Evolutionary conservation across 2,329 filamentous ascomycete species (phyloP), one percentile per base, ranked within the genome.

Genomic region (Ascochyta koolunga): DNA sequence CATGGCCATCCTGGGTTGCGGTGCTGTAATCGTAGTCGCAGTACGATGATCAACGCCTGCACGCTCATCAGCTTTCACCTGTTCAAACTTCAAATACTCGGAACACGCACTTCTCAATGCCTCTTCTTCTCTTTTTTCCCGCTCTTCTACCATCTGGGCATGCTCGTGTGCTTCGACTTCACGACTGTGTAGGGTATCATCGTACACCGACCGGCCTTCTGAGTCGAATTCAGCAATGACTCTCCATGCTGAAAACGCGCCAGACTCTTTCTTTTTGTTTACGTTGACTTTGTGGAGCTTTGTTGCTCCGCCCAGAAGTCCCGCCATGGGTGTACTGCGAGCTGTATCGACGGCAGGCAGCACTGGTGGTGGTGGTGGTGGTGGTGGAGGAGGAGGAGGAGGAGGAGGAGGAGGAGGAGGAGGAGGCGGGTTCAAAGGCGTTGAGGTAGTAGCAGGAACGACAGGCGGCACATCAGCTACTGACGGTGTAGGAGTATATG

Each of bases 151-250:
- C 4, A 31, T 46, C n/a, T 63, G 58, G 32, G 54, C 58, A 22
- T 35, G 56, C 27, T 63, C 60, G 13, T 18, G 47, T 21, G 33
- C 56, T 48, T 63, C 56, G 2, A 60, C 56, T 1, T 56, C 41
- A 3, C 25, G 43, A 27, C 61, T 60, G 19, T 62, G 48, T 9
- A 38, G 19, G 31, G 54, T 62, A n/a, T 40, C 33, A 8, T 57
- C 37, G 29, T 62, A 62, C 15, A 27, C 19, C 7, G 52, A 50
- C 10, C 16, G n/a, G n/a, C 10, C 36, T 24, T 9, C n/a, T 2
- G 33, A 5, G 25, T 19, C 13, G 7, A 33, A 7, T 7, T n/a
- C 18, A 6, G 19, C 25, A 37, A n/a, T 15, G 9, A 36, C 39
- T 21, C 45, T 21, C 7, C 25, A 41, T n/a, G 19, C 25, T 25